phyloP scores from a whole-genome alignment of 1,284 basidiomycete species.

The Moniliella sp. region DNA sequence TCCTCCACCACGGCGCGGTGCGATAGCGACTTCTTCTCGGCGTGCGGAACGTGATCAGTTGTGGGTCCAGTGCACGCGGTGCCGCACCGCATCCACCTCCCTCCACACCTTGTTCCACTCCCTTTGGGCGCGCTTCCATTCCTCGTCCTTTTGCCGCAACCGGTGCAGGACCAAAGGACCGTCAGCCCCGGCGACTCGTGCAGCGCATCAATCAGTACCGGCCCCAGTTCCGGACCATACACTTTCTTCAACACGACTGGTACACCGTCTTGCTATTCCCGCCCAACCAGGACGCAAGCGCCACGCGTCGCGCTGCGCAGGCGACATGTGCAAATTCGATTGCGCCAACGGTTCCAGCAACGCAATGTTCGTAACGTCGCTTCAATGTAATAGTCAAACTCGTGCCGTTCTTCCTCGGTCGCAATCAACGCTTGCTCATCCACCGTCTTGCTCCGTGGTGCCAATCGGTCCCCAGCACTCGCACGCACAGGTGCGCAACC shows the following conservation, averaged over 20 bases:
- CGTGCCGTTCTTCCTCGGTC: conserved; percentile 91
- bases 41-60: conserved; percentile 76
- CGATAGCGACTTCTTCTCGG: conserved; percentile 87
- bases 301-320: conserved; percentile 64
- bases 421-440: conserved; percentile 91
- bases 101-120: conserved; percentile 96
- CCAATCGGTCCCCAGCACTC: conserved; percentile 77
- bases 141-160: conserved; percentile 82
- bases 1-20: conserved; percentile 70
- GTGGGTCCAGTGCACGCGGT: conserved; percentile 86
- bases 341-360: conserved; percentile 69
- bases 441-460: conserved; percentile 85
- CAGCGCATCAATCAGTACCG: conserved; percentile 67
- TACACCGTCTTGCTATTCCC: conserved; percentile 72
- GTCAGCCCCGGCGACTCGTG: conserved; percentile 78
- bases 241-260: conserved; percentile 79
- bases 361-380: conserved; percentile 69
- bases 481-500: conserved; percentile 90
- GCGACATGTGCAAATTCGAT: conserved; percentile 69
- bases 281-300: conserved; percentile 71
- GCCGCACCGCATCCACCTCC: conserved; percentile 72
- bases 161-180: conserved; percentile 77
- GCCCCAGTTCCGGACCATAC: conserved; percentile 62
- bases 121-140: conserved; percentile 83
- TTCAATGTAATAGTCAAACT: conserved; percentile 90